Conservation (phyloP, 305 asterid species). For the Fraxinus ornus region DNA sequence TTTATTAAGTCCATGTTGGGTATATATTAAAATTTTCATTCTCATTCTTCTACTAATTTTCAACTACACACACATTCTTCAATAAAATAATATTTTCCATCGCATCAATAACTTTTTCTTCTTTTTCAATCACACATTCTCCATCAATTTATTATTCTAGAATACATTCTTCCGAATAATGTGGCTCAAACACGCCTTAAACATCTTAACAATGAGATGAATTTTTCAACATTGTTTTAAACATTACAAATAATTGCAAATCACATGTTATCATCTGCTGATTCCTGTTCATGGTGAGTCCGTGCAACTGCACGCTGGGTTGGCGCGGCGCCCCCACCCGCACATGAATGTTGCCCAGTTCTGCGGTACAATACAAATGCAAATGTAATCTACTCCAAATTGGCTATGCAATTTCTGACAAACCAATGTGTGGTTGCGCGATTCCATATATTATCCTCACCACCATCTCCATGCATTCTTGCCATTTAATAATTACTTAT, state of each 20-base stretch:
- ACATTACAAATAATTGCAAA: background rate
- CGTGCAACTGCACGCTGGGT: constrained; percentile 6
- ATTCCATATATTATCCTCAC: background rate
- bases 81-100: too few species aligned
- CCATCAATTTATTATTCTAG: too few species aligned
- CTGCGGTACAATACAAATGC: background rate
- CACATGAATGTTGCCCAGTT: constrained; percentile 3
- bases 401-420: constrained; percentile 24
- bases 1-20: too few species aligned
- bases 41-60: too few species aligned
- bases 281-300: background rate
- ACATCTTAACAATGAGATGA: too few species aligned
- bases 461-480: background rate
- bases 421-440: constrained; percentile 16
- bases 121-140: too few species aligned
- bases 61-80: too few species aligned
- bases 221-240: too few species aligned
- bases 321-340: background rate
- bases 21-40: too few species aligned
- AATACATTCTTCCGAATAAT: too few species aligned
- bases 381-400: constrained; percentile 11
- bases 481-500: background rate
- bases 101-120: too few species aligned
- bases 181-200: too few species aligned
- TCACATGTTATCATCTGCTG: background rate